Evolutionary conservation across 768 basidiomycete species (phyloP).

Genomic region (Lactarius tabidus): DNA sequence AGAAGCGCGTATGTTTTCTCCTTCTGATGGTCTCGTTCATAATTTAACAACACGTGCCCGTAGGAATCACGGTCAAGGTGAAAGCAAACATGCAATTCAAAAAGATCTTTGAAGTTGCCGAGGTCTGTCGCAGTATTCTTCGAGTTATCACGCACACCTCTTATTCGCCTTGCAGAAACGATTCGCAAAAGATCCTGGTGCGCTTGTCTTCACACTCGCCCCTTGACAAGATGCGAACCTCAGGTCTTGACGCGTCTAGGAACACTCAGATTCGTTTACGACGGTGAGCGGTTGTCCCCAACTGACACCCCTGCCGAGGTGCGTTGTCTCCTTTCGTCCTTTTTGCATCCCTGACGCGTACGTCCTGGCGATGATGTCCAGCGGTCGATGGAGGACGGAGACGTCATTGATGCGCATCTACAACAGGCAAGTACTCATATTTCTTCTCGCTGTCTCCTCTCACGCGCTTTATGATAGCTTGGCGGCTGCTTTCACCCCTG

Average conservation of each 20-base stretch:
- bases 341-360: constrained; percentile 1
- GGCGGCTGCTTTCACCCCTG: constrained; percentile 1
- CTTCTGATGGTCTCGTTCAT: neutral
- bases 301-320: constrained; percentile 23
- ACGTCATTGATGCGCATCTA: constrained; percentile 23
- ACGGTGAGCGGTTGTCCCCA: constrained; percentile 21
- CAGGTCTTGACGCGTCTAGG: constrained; percentile 11
- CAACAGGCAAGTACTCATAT: constrained; percentile 15
- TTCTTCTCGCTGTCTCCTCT: neutral
- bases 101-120: constrained; percentile 25
- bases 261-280: constrained; percentile 22
- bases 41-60: neutral
- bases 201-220: constrained; percentile 2
- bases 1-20: constrained; percentile 13
- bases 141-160: neutral
- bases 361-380: neutral
- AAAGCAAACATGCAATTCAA: constrained; percentile 26
- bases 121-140: constrained; percentile 7
- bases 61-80: constrained; percentile 22
- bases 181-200: constrained; percentile 24
- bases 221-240: neutral
- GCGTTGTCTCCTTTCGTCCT: neutral
- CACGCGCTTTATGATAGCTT: constrained; percentile 7
- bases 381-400: constrained; percentile 24
- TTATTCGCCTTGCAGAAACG: constrained; percentile 10